phyloP scores from a whole-genome alignment of 2,329 filamentous ascomycete species.

The Cadophora gregata region DNA sequence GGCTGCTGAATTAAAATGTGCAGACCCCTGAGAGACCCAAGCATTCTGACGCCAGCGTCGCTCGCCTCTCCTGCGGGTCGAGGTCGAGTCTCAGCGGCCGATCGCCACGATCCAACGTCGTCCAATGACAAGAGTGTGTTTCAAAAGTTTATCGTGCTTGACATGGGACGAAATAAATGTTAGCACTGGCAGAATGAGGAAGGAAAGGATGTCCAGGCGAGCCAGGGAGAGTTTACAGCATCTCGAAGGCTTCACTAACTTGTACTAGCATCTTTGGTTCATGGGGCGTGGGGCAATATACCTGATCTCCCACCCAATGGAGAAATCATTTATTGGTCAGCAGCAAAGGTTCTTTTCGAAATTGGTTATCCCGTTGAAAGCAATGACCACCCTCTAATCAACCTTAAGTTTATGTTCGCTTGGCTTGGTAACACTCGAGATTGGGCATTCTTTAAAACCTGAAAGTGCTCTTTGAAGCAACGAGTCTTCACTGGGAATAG shows the following conservation, averaged over 20 bases:
- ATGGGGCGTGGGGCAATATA: background rate
- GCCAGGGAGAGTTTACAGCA: background rate
- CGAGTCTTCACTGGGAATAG: too few relatives aligned
- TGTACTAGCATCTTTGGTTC: background rate
- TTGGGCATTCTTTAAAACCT: too few relatives aligned
- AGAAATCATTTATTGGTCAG: background rate
- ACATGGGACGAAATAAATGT: constrained; percentile 12
- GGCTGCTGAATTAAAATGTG: background rate
- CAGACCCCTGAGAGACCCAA: constrained; percentile 15
- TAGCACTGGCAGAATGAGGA: background rate
- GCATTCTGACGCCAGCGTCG: background rate
- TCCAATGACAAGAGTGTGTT: background rate
- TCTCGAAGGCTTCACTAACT: background rate
- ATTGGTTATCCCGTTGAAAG: constrained; percentile 12
- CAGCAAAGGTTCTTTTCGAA: background rate
- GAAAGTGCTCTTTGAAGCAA: too few relatives aligned
- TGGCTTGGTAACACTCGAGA: too few relatives aligned
- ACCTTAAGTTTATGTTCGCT: too few relatives aligned
- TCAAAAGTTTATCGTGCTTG: background rate
- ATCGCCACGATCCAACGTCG: constrained; percentile 8
- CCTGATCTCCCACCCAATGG: background rate
- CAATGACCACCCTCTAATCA: too few relatives aligned
- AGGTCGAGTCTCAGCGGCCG: constrained; percentile 17
- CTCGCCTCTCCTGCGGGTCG: constrained; percentile 17
- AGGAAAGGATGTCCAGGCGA: background rate